These are phyloP conservation scores for Rhizophora apiculata DNA, from an alignment of 345 rosid species.

Conservation along the genomic window DNA sequence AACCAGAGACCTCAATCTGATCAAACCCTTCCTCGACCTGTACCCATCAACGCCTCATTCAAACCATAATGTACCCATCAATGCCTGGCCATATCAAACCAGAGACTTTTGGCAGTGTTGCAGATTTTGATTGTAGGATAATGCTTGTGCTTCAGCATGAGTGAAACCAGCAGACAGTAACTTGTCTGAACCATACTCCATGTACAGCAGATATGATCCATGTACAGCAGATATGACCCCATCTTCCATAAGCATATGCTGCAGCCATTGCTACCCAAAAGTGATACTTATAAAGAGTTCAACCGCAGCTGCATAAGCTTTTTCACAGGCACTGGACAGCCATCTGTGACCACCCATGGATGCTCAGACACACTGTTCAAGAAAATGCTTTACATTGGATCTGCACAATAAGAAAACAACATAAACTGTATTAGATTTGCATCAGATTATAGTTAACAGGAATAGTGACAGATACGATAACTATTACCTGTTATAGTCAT, in stretches of 20 bases:
- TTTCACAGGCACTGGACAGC: neutral
- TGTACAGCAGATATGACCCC: too few species aligned
- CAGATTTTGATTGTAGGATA: too few species aligned
- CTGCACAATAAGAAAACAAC: slow-evolving; percentile 2
- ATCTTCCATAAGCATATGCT: too few species aligned
- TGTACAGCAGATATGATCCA: too few species aligned
- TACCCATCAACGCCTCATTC: slow-evolving; percentile 99
- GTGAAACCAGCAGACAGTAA: too few species aligned
- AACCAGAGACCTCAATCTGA: slow-evolving; percentile 62
- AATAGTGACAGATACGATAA: neutral
- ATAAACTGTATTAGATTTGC: too few species aligned
- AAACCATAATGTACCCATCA: too few species aligned
- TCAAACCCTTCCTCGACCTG: slow-evolving; percentile 95
- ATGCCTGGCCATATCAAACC: slow-evolving; percentile 78
- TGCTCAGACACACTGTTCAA: slow-evolving; percentile 16
- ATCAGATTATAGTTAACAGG: neutral
- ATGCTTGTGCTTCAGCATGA: too few species aligned
- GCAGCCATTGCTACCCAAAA: too few species aligned
- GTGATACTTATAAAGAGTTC: neutral
- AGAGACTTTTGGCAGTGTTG: too few species aligned
- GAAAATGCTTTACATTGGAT: slow-evolving; percentile 15
- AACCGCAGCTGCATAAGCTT: slow-evolving; percentile 7
- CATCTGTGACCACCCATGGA: slow-evolving; percentile 22
- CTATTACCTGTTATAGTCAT: too few species aligned
- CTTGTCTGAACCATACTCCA: too few species aligned